Base-by-base conservation (phyloP, 2,329 filamentous ascomycete genomes). In the Leptographium wingfieldii region DNA sequence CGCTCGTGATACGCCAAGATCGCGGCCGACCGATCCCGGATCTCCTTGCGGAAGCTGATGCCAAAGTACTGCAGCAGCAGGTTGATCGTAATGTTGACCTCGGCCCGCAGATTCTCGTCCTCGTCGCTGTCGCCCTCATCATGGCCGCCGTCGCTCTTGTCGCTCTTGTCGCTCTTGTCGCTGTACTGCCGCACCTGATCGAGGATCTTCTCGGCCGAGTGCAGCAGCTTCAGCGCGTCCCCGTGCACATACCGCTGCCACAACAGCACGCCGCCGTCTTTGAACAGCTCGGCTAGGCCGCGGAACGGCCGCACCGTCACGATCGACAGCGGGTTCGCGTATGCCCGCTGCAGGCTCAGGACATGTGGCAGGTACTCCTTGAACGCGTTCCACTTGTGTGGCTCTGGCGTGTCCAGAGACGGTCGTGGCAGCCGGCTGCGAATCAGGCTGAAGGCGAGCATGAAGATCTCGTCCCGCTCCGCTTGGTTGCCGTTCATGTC, bases 51-150 rank as follows among this genome's bases (percentile, higher is more conserved):
- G 57, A 58, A 43, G 56, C 55, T 63, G 52, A 63, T 63, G 31
- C 63, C 61, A 60, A 63, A 63, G 52, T 64, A 63, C 48, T 64
- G 63, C 46, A 62, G 61, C 29, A 63, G 49, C 14, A 64, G 55
- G 40, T 63, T 64, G 51, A 60, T 56, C 1, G 63, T 62, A 22
- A 64, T 60, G 40, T 63, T 58, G 25, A 63, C 60, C 31, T 64
- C 63, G 4, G 40, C 57, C n/a, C 59, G 57, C 10, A 64, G 60
- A 0, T 55, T 49, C 6, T 59, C 60, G 27, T 48, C 25, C 25
- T 31, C n/a, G 3, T 56, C 55, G 7, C 22, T 10, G 29, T 54
- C 31, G 9, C 7, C n/a, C 29, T 29, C 52, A 9, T 25, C 31
- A 22, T 25, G 3, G 22, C 16, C 49, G 35, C n/a, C n/a, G 31